phyloP scores from a whole-genome alignment of 768 basidiomycete genomes.

The Pleurotus ostreatus region DNA sequence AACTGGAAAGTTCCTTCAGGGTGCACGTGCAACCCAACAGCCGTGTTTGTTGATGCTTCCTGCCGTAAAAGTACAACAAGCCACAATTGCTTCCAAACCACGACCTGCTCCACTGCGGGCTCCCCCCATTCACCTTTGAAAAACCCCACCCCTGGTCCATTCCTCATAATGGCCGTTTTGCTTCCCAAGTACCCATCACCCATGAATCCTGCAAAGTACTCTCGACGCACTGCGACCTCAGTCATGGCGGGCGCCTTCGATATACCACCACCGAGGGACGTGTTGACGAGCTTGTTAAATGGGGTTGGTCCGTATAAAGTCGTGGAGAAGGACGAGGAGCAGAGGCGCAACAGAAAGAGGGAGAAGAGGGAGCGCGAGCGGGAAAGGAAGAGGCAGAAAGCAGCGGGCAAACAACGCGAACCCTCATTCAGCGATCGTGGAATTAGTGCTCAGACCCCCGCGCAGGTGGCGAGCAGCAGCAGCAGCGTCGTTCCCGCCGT shows the following conservation, averaged over 20 bases:
- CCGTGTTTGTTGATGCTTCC: slow-evolving; percentile 49
- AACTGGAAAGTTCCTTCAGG: slow-evolving; percentile 32
- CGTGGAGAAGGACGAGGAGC: slow-evolving; percentile 59
- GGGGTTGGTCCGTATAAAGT: slow-evolving; percentile 65
- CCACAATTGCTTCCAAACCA: slow-evolving; percentile 48
- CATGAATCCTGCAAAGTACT: slow-evolving; percentile 33
- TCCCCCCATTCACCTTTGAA: slow-evolving; percentile 27
- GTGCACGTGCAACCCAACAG: slow-evolving; percentile 40
- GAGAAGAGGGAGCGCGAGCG: slow-evolving; percentile 51
- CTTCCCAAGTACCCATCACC: slow-evolving; percentile 23
- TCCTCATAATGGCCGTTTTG: slow-evolving; percentile 28
- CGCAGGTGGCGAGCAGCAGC: neutral
- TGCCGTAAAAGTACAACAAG: slow-evolving; percentile 48
- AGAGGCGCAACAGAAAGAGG: slow-evolving; percentile 49
- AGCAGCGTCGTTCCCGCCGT: slow-evolving; percentile 21
- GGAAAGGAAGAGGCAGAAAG: slow-evolving; percentile 37
- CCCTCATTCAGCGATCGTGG: slow-evolving; percentile 20
- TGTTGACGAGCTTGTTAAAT: slow-evolving; percentile 75
- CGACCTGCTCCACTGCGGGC: slow-evolving; percentile 44
- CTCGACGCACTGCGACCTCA: slow-evolving; percentile 64
- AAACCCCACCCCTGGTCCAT: slow-evolving; percentile 17
- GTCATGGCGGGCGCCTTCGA: slow-evolving; percentile 78
- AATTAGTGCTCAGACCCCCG: neutral
- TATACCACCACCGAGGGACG: slow-evolving; percentile 61
- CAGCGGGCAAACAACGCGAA: slow-evolving; percentile 29